phyloP scores from a whole-genome alignment of 75 land plant genomes.

The Larix kaempferi region DNA sequence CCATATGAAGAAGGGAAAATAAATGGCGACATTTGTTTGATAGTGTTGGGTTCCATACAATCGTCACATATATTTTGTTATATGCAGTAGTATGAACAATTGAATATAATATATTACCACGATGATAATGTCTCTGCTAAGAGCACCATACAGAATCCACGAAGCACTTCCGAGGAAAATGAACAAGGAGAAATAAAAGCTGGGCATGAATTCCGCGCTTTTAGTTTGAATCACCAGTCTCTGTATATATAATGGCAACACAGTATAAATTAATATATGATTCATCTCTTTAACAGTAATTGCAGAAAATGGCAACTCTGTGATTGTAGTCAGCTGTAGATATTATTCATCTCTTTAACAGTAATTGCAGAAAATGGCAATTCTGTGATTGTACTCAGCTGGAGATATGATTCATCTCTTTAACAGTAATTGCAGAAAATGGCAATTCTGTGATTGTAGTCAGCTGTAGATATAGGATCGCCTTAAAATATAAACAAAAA shows the following conservation, averaged over 20 bases:
- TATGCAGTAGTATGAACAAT: neutral
- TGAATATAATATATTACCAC: neutral
- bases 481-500: too few relatives aligned
- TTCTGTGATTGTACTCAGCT: too few relatives aligned
- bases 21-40: neutral
- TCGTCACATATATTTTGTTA: neutral
- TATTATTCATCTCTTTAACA: too few relatives aligned
- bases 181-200: conserved; percentile 17
- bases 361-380: too few relatives aligned
- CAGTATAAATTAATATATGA: neutral
- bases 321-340: too few relatives aligned
- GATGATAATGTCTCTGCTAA: conserved; percentile 17
- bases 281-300: too few relatives aligned
- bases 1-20: neutral
- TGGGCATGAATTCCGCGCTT: conserved; percentile 29
- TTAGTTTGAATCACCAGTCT: conserved; percentile 17
- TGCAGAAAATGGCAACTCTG: too few relatives aligned
- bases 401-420: too few relatives aligned
- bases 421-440: too few relatives aligned
- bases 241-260: neutral
- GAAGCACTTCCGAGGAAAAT: conserved; percentile 13
- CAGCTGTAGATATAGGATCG: too few relatives aligned
- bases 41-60: neutral
- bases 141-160: conserved; percentile 19
- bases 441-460: too few relatives aligned